Evolutionary conservation across 2,329 filamentous ascomycete genomes (phyloP), one percentile per base, ranked within the genome.

Genomic region (Tolypocladium sp.): DNA sequence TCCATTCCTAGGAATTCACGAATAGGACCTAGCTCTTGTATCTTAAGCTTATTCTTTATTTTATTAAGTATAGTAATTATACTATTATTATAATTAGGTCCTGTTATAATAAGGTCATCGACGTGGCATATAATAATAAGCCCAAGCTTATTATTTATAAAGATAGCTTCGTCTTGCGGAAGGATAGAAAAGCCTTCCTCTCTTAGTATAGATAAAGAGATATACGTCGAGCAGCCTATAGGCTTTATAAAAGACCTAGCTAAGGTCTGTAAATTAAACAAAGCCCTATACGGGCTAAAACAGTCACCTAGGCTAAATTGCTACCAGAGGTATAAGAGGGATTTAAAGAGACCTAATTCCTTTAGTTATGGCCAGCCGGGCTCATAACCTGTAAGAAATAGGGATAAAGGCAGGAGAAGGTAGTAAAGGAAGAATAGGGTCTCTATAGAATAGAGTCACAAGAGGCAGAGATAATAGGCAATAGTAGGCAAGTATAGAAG

Each of bases 21-120:
- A 15, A 35, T 59, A 61, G n/a, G 53, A 30, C 38, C 42, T 57
- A 57, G 52, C 8, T 57, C 56, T n/a, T 51, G 22, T 25, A 57
- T 55, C 42, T 55, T 49, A 40, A 38, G 37, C 40, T 44, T 56
- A 33, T 55, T 59, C 58, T 54, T 54, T 46, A 44, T 10, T 17
- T 56, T 52, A 33, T 33, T 52, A 33, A 30, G 33, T 7, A 52
- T 52, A 10, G 5, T 33, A 52, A 25, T 30, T 30, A 30, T 30
- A 30, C 25, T n/a, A 44, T 38, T 54, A 53, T 57, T 57, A 30
- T 25, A 51, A 20, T 20, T 53, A 42, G 27, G 27, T 5, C 27
- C 27, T 3, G 56, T 55, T 40, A 55, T 57, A 12, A 42, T 59
- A 44, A 59, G 40, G 42, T 51, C 33, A 54, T 42, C 10, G 40